These are phyloP conservation scores for Sporothrix dimorphospora DNA, from an alignment of 2,329 filamentous ascomycete species.

Conservation along the genomic window DNA sequence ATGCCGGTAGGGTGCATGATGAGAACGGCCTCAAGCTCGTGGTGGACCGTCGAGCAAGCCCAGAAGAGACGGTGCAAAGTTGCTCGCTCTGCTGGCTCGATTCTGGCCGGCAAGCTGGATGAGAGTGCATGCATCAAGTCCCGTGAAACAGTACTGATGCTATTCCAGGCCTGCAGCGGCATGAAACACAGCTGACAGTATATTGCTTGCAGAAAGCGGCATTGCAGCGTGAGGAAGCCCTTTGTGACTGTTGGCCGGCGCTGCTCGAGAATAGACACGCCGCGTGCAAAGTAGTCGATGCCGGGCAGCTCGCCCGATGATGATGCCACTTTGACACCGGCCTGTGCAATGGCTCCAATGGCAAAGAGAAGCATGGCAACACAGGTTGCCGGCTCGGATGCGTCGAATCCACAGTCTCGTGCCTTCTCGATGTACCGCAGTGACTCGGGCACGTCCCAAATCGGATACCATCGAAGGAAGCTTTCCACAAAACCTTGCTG, in stretches of 20 bases:
- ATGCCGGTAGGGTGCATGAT: neutral
- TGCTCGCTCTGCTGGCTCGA: neutral
- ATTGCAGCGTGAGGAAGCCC: neutral
- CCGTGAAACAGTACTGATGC: neutral
- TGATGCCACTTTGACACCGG: neutral
- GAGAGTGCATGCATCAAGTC: neutral
- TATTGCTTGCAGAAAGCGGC: neutral
- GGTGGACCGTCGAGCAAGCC: neutral
- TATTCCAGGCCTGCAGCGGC: slow-evolving; percentile 2
- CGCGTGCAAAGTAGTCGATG: neutral
- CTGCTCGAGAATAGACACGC: neutral
- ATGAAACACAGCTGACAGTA: slow-evolving; percentile 1
- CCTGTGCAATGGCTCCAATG: neutral
- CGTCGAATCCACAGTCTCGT: neutral
- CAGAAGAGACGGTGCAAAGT: neutral
- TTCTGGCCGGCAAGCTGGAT: neutral
- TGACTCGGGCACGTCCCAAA: neutral
- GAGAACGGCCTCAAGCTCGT: neutral
- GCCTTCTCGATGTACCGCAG: neutral
- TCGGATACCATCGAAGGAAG: neutral
- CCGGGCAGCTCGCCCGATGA: neutral
- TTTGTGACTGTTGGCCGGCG: neutral
- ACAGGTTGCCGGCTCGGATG: neutral
- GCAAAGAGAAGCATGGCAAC: neutral
- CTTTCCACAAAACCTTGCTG: neutral